Conservation (phyloP, 2,329 filamentous ascomycete genomes). For the Cytospora piceae region DNA sequence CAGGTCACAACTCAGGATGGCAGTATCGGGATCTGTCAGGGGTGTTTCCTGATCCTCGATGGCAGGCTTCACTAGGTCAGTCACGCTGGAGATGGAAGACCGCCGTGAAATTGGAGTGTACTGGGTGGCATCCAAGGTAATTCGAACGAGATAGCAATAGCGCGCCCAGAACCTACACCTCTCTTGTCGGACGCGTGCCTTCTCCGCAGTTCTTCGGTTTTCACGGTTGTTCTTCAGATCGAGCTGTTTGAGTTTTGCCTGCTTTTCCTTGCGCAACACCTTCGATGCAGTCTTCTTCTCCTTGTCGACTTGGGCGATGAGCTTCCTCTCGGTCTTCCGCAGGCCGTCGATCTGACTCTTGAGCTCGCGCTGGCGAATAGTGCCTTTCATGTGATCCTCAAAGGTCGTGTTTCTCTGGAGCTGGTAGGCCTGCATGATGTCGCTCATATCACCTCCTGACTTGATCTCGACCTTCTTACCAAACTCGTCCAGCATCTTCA, state of each 20-base stretch:
- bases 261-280: slow-evolving; percentile 40
- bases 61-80: slow-evolving; percentile 55
- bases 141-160: slow-evolving; percentile 52
- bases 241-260: slow-evolving; percentile 42
- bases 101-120: slow-evolving; percentile 53
- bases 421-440: slow-evolving; percentile 46
- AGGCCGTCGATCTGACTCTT: slow-evolving; percentile 39
- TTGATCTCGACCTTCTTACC: slow-evolving; percentile 43
- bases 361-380: slow-evolving; percentile 40
- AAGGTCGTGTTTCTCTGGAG: slow-evolving; percentile 48
- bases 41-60: slow-evolving; percentile 51
- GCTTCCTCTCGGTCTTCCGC: slow-evolving; percentile 39
- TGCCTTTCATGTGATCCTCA: slow-evolving; percentile 44
- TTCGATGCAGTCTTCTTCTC: slow-evolving; percentile 36
- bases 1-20: slow-evolving; percentile 46
- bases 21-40: slow-evolving; percentile 40
- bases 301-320: slow-evolving; percentile 36
- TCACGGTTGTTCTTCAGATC: slow-evolving; percentile 43
- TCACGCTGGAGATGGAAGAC: slow-evolving; percentile 54
- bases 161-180: slow-evolving; percentile 54
- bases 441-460: slow-evolving; percentile 41
- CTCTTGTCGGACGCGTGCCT: slow-evolving; percentile 48
- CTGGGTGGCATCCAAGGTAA: slow-evolving; percentile 53
- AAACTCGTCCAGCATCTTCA: slow-evolving; percentile 47
- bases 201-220: slow-evolving; percentile 47